These are phyloP conservation scores for Neckera pumila DNA, from an alignment of 225 moss, liverwort and hornwort genomes.

Conservation along the genomic window DNA sequence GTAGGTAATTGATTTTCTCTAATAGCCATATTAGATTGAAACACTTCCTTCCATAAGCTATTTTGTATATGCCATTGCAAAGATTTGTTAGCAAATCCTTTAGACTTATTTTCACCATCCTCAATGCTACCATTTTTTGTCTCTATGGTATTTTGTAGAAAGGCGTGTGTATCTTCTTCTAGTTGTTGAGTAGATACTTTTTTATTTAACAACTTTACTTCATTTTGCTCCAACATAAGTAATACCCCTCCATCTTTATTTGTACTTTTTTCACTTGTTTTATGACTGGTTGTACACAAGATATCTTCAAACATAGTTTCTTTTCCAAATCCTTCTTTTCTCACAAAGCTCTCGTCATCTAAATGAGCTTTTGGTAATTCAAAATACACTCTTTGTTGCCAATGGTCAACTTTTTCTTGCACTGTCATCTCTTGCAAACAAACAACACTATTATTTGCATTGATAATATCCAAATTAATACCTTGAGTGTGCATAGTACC, in stretches of 20 bases:
- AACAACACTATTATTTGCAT: neutral
- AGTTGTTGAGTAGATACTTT: neutral
- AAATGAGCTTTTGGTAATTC: neutral
- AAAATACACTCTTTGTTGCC: neutral
- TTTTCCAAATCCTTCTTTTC: neutral
- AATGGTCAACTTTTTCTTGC: conserved; percentile 16
- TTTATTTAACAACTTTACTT: conserved; percentile 8
- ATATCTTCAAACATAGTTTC: neutral
- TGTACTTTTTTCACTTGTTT: neutral
- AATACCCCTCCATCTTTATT: conserved; percentile 1
- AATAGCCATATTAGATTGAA: neutral
- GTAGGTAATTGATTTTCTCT: neutral
- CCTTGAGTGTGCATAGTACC: neutral
- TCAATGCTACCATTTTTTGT: neutral
- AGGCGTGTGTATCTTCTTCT: neutral
- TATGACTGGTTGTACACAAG: neutral
- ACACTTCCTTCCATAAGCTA: neutral
- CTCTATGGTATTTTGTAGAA: neutral
- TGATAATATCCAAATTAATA: neutral
- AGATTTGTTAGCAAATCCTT: neutral
- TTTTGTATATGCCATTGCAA: neutral
- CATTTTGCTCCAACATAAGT: conserved; percentile 24
- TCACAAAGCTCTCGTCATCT: neutral
- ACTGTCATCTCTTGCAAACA: neutral
- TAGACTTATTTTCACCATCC: neutral